Conservation (phyloP, 1,139 yeast species). For the Yamadazyma friedrichii region DNA sequence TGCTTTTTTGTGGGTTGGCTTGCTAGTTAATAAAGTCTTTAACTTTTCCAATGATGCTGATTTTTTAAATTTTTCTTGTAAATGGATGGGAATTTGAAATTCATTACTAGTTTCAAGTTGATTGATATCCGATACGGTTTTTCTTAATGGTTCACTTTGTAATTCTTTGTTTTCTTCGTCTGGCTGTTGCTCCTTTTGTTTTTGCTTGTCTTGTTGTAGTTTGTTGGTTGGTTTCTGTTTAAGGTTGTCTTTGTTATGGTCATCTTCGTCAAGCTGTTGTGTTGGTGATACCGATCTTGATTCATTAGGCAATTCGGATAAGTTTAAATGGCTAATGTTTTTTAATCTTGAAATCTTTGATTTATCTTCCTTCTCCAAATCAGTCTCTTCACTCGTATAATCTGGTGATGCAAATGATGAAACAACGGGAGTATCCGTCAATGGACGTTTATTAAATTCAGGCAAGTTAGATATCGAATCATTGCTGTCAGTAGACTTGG, state of each 20-base stretch:
- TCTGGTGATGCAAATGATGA: slow-evolving; percentile 56
- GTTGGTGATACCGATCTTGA: slow-evolving; percentile 13
- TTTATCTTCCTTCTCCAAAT: slow-evolving; percentile 18
- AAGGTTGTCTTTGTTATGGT: background rate
- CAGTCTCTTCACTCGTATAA: slow-evolving; percentile 19
- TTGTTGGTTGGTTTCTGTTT: background rate
- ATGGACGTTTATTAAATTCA: slow-evolving; percentile 65
- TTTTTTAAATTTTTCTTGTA: slow-evolving; percentile 37
- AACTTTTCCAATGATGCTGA: slow-evolving; percentile 44
- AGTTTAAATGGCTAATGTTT: slow-evolving; percentile 44
- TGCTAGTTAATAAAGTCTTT: slow-evolving; percentile 35
- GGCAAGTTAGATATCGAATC: slow-evolving; percentile 39
- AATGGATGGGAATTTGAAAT: slow-evolving; percentile 27
- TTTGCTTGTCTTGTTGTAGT: background rate
- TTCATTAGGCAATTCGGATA: slow-evolving; percentile 28
- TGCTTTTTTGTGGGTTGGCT: slow-evolving; percentile 49
- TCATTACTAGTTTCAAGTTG: slow-evolving; percentile 13
- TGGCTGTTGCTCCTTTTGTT: background rate
- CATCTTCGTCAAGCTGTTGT: background rate
- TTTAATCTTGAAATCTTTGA: slow-evolving; percentile 22
- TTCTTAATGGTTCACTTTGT: slow-evolving; percentile 6
- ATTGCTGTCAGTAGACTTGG: slow-evolving; percentile 30
- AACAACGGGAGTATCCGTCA: slow-evolving; percentile 69
- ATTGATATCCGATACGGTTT: slow-evolving; percentile 6
- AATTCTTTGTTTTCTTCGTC: background rate